A percentile compares a stretch with the other conserved stretches of the same genome.
phyloP scores from a whole-genome alignment of 1,284 basidiomycete genomes.

The Malassezia arunalokei region DNA sequence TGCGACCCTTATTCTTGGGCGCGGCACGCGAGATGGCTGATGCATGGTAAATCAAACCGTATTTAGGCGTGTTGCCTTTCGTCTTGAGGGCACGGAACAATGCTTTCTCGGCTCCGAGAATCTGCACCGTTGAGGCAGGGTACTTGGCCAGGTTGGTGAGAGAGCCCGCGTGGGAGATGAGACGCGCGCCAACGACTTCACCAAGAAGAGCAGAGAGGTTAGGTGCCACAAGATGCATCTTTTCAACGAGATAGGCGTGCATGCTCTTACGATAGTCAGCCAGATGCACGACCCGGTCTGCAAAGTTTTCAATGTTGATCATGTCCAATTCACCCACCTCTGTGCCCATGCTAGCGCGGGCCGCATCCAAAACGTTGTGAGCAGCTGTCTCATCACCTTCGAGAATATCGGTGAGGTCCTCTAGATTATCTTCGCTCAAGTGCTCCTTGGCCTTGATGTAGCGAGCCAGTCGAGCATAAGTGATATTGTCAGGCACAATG shows the following conservation, averaged over 20 bases:
- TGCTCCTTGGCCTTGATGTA: constrained; percentile 76
- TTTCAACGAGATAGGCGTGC: constrained; percentile 78
- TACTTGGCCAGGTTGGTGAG: constrained; percentile 96
- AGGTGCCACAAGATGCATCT: constrained; percentile 96
- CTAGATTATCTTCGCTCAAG: constrained; percentile 58
- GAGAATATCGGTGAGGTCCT: constrained; percentile 68
- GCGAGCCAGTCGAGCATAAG: constrained; percentile 75
- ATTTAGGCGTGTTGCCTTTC: constrained; percentile 98
- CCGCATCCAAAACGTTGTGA: constrained; percentile 86
- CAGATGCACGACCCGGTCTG: constrained; percentile 76
- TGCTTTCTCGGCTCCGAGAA: constrained; percentile 94
- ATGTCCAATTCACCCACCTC: constrained; percentile 85
- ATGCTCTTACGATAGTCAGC: constrained; percentile 88
- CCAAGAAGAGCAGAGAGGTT: constrained; percentile 80
- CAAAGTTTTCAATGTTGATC: constrained; percentile 89
- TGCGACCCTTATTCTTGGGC: constrained; percentile 91
- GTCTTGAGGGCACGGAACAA: constrained; percentile 96
- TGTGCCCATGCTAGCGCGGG: constrained; percentile 87
- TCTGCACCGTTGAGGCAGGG: constrained; percentile 94
- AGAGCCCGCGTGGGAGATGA: constrained; percentile 95
- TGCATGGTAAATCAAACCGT: constrained; percentile 53
- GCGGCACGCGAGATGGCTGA: constrained; percentile 73
- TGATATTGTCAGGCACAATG: constrained; percentile 86
- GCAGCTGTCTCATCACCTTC: constrained; percentile 77
- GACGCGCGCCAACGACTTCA: constrained; percentile 82